These are phyloP conservation scores for Pseudocercospora musae DNA, from an alignment of 2,329 filamentous ascomycete genomes.

Conservation along the genomic window DNA sequence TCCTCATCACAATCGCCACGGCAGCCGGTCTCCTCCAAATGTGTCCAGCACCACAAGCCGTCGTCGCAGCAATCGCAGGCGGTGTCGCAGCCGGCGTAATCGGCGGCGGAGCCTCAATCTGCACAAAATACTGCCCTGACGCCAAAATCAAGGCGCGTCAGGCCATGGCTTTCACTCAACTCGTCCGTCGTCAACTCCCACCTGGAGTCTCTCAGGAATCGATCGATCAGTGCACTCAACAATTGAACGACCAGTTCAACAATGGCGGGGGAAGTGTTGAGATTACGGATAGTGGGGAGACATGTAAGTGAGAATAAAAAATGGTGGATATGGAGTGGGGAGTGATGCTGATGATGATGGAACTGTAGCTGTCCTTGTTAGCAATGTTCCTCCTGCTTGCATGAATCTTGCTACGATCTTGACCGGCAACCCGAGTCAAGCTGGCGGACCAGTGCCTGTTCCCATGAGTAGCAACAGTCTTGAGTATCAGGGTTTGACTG, in stretches of 20 bases:
- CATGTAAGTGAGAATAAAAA: neutral
- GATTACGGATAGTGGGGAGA: conserved; percentile 1
- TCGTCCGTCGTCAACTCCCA: neutral
- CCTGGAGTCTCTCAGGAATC: conserved; percentile 11
- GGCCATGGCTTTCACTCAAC: neutral
- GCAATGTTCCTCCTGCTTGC: conserved; percentile 7
- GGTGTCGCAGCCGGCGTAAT: conserved; percentile 4
- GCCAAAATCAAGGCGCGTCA: neutral
- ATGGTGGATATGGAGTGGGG: neutral
- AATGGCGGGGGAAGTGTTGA: neutral
- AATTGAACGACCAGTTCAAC: conserved; percentile 6
- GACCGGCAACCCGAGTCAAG: conserved; percentile 5
- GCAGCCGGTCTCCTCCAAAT: conserved; percentile 6
- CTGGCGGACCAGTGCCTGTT: conserved; percentile 3
- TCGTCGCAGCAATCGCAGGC: neutral
- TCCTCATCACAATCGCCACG: neutral
- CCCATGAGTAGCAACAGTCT: conserved; percentile 7
- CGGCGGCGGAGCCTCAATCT: conserved; percentile 5
- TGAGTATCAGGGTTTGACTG: conserved; percentile 3
- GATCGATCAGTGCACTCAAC: conserved; percentile 9
- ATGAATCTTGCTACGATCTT: conserved; percentile 10
- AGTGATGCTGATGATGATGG: neutral
- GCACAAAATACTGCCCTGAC: conserved; percentile 1
- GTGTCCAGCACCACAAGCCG: conserved; percentile 4
- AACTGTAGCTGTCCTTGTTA: conserved; percentile 4